phyloP scores from a whole-genome alignment of 192 early-diverging fungal genomes.

The Podila clonocystis region DNA sequence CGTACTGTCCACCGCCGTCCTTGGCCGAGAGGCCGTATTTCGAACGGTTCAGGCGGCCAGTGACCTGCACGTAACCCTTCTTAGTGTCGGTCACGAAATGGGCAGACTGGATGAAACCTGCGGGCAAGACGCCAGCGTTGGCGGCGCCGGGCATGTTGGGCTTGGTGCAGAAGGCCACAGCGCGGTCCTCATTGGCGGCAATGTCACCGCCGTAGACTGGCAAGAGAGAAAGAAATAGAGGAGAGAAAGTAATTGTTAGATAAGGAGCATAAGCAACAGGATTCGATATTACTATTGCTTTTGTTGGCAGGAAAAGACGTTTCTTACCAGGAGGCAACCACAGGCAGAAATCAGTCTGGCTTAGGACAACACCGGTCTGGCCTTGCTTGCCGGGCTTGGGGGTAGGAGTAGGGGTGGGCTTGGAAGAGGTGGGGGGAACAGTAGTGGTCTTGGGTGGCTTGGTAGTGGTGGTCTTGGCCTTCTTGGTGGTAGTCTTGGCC shows the following conservation, averaged over 20 bases:
- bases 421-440: background rate
- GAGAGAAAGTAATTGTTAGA: too few species aligned
- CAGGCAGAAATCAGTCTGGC: slow-evolving; percentile 26
- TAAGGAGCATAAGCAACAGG: too few species aligned
- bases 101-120: slow-evolving; percentile 55
- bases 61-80: slow-evolving; percentile 59
- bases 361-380: slow-evolving; percentile 22
- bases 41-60: slow-evolving; percentile 56
- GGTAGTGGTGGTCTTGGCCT: background rate
- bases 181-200: slow-evolving; percentile 29
- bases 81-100: slow-evolving; percentile 37
- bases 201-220: slow-evolving; percentile 16
- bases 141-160: slow-evolving; percentile 38
- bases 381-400: slow-evolving; percentile 3
- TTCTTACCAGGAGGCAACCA: slow-evolving; percentile 25
- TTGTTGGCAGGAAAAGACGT: too few species aligned
- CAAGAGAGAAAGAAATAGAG: too few species aligned
- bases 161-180: slow-evolving; percentile 46
- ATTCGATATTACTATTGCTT: too few species aligned
- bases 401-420: slow-evolving; percentile 1
- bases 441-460: slow-evolving; percentile 5
- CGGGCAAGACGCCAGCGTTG: slow-evolving; percentile 43
- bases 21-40: slow-evolving; percentile 45
- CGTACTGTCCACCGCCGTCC: slow-evolving; percentile 65
- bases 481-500: background rate